A percentile compares a stretch with the other conserved stretches of the same genome.
Evolutionary conservation across 2,329 filamentous ascomycete species (phyloP).

Genomic region (Akanthomyces muscarius): DNA sequence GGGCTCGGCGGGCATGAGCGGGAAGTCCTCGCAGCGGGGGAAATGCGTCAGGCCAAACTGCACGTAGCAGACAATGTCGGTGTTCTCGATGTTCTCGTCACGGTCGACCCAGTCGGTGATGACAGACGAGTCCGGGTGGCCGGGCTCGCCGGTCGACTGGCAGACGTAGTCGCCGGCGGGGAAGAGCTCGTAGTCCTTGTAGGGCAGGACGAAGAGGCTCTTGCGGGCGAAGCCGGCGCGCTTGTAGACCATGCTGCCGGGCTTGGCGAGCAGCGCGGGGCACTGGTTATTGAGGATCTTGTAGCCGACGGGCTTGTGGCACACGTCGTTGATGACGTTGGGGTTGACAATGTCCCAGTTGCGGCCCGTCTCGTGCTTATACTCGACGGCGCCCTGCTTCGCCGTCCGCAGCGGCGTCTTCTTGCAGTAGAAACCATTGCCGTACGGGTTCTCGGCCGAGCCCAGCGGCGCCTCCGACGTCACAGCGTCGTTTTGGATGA

Average conservation of each 20-base stretch:
- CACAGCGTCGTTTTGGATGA: conserved; percentile 68
- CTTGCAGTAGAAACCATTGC: conserved; percentile 62
- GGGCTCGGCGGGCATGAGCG: conserved; percentile 62
- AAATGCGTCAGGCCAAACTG: conserved; percentile 56
- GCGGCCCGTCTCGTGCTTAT: conserved; percentile 30
- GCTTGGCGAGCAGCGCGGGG: conserved; percentile 41
- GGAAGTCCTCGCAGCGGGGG: conserved; percentile 62
- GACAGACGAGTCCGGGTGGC: conserved; percentile 13
- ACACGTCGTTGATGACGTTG: conserved; percentile 35
- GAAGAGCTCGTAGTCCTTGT: conserved; percentile 40
- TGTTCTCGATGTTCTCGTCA: conserved; percentile 47
- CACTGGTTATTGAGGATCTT: conserved; percentile 45
- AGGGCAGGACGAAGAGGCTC: conserved; percentile 40
- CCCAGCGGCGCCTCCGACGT: conserved; percentile 59
- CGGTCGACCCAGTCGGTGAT: conserved; percentile 46
- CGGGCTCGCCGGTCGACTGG: conserved; percentile 40
- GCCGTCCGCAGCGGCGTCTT: conserved; percentile 26
- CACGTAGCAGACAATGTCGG: conserved; percentile 49
- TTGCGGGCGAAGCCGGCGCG: conserved; percentile 41
- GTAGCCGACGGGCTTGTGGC: conserved; percentile 42
- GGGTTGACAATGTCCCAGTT: conserved; percentile 46
- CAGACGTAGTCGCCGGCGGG: conserved; percentile 41
- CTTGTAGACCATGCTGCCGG: conserved; percentile 34
- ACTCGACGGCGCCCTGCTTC: conserved; percentile 23
- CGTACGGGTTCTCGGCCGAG: conserved; percentile 65